Evolutionary conservation across 129 eudicot species (phyloP).

Genomic region (Chrysanthemum seticuspe): DNA sequence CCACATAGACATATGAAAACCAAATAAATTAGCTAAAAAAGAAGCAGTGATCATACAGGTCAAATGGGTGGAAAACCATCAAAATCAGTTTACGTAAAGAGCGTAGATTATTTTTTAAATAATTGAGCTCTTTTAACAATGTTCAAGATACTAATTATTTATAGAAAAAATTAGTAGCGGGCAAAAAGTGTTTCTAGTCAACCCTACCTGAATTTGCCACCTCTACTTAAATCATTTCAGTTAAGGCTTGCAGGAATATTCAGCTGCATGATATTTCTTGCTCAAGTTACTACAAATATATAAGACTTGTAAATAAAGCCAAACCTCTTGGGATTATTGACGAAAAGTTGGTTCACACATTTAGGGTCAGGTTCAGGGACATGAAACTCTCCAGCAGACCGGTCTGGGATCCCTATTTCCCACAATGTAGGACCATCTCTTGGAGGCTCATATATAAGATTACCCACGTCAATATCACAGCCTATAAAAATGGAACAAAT

Average conservation of each 20-base stretch:
- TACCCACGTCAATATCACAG: conserved; percentile 34
- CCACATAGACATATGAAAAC: background rate
- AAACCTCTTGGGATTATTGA: conserved; percentile 44
- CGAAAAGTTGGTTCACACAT: conserved; percentile 43
- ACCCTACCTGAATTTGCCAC: background rate
- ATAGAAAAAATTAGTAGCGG: background rate
- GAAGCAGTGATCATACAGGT: background rate
- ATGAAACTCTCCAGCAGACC: conserved; percentile 61
- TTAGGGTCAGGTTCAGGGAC: conserved; percentile 53
- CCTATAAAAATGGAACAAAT: conserved; percentile 17
- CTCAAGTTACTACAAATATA: background rate
- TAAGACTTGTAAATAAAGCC: background rate
- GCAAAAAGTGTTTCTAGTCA: background rate
- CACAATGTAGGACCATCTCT: conserved; percentile 72
- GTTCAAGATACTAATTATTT: background rate
- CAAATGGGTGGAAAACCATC: background rate
- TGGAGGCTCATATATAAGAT: conserved; percentile 53
- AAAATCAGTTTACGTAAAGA: background rate
- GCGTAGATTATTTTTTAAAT: background rate
- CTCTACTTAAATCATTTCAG: background rate
- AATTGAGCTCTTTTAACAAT: background rate
- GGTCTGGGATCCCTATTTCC: conserved; percentile 75
- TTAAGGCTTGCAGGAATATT: background rate
- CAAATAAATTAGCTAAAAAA: background rate
- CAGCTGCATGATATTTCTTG: background rate